These are phyloP conservation scores for Kingdonia uniflora DNA, from an alignment of 164 flowering plant genomes.

Conservation along the genomic window DNA sequence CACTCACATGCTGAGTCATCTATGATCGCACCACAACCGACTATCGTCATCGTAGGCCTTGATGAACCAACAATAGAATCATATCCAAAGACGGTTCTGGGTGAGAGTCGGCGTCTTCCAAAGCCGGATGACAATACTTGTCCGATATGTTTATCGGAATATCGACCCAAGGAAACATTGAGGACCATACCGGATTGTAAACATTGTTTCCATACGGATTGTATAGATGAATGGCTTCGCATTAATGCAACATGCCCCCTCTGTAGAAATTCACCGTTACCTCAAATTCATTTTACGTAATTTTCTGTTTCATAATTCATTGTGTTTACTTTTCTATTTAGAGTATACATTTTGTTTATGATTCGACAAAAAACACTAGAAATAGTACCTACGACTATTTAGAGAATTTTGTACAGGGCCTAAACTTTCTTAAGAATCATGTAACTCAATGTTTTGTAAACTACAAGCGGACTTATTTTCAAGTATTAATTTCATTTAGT, in stretches of 20 bases:
- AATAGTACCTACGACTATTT: too few relatives aligned
- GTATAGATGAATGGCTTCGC: constrained; percentile 5
- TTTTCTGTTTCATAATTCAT: not conserved
- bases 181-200: constrained; percentile 17
- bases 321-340: too few relatives aligned
- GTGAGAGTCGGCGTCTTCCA: constrained; percentile 4
- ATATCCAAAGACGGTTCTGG: constrained; percentile 33
- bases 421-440: too few relatives aligned
- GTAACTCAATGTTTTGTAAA: too few relatives aligned
- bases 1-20: constrained; percentile 11
- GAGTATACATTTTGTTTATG: too few relatives aligned
- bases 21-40: not conserved
- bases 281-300: not conserved
- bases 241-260: constrained; percentile 1
- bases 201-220: constrained; percentile 1
- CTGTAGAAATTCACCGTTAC: constrained; percentile 3
- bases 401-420: too few relatives aligned
- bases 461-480: too few relatives aligned
- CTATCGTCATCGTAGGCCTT: not conserved
- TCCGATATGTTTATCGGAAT: constrained; percentile 4
- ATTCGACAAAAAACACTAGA: too few relatives aligned
- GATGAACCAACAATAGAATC: constrained; percentile 3
- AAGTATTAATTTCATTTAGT: too few relatives aligned
- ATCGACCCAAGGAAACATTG: constrained; percentile 8
- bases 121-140: constrained; percentile 26